Evolutionary conservation across 306 rosid species (phyloP).

Genomic region (Elaeagnus macrophylla): DNA sequence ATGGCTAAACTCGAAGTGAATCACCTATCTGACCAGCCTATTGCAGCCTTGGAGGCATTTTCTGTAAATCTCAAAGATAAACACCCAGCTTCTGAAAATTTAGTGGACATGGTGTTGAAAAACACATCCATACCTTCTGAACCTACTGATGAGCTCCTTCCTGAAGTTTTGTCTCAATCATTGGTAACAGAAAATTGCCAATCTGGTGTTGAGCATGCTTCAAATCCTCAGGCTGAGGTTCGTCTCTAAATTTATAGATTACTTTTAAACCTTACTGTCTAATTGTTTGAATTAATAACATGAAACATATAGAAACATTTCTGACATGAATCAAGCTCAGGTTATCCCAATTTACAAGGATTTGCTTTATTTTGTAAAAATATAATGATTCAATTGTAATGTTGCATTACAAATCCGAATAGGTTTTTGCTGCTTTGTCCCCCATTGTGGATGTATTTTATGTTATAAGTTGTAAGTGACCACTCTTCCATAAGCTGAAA

Average conservation of each 20-base stretch:
- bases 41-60: conserved; percentile 23
- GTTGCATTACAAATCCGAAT: too few relatives aligned
- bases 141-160: conserved; percentile 27
- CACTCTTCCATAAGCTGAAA: too few relatives aligned
- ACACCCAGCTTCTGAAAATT: conserved; percentile 24
- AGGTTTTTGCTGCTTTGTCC: too few relatives aligned
- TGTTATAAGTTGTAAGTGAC: too few relatives aligned
- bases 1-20: conserved; percentile 23
- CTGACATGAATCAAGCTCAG: too few relatives aligned
- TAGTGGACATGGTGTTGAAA: conserved; percentile 19
- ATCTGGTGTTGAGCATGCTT: conserved; percentile 27
- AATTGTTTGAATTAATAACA: too few relatives aligned
- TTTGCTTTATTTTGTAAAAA: too few relatives aligned
- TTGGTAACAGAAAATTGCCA: conserved; percentile 17
- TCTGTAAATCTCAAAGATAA: conserved; percentile 19
- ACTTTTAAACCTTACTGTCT: too few relatives aligned
- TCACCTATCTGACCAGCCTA: conserved; percentile 27
- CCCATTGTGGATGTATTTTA: too few relatives aligned
- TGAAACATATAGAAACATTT: too few relatives aligned
- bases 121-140: conserved; percentile 23
- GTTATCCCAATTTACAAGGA: too few relatives aligned
- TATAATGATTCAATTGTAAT: too few relatives aligned
- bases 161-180: conserved; percentile 28
- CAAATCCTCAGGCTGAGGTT: conserved; percentile 46
- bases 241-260: conserved; percentile 4